phyloP scores from a whole-genome alignment of 2,329 filamentous ascomycete species.

The Aureobasidium sp. region DNA sequence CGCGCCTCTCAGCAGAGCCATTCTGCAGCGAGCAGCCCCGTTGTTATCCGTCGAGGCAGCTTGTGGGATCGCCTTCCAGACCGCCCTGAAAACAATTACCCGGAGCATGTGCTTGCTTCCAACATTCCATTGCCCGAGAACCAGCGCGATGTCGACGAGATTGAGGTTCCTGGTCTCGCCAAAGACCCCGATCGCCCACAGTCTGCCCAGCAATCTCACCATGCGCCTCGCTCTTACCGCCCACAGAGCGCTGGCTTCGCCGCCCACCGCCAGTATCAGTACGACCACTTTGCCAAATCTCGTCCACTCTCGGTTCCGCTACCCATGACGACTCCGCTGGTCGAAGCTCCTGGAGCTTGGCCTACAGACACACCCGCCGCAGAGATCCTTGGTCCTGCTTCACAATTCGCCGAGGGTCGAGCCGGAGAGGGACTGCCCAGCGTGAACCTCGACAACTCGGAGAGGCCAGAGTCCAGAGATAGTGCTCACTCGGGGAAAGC shows the following conservation, averaged over 20 bases:
- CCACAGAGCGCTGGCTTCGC: not conserved
- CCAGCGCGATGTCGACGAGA: constrained; percentile 67
- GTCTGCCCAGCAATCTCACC: constrained; percentile 31
- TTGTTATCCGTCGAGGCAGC: constrained; percentile 5
- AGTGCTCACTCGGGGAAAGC: constrained; percentile 6
- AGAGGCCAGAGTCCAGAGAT: not conserved
- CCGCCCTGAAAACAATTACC: constrained; percentile 35
- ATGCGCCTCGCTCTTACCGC: not conserved
- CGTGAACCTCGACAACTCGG: not conserved
- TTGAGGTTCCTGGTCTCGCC: constrained; percentile 67
- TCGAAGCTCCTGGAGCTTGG: constrained; percentile 14
- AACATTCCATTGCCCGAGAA: constrained; percentile 62
- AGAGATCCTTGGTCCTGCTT: not conserved
- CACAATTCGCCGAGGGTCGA: not conserved
- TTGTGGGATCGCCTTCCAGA: constrained; percentile 7
- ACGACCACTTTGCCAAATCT: not conserved
- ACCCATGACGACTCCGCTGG: constrained; percentile 7
- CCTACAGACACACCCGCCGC: not conserved
- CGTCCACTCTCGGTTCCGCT: not conserved
- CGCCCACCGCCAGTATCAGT: not conserved
- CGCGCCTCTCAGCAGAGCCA: constrained; percentile 3
- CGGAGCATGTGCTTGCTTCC: constrained; percentile 41
- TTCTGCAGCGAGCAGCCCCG: not conserved
- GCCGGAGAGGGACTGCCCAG: constrained; percentile 1
- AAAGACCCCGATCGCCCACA: constrained; percentile 52